Base-by-base conservation (phyloP, 2,329 filamentous ascomycete genomes). In the Teratosphaeriaceae sp. region DNA sequence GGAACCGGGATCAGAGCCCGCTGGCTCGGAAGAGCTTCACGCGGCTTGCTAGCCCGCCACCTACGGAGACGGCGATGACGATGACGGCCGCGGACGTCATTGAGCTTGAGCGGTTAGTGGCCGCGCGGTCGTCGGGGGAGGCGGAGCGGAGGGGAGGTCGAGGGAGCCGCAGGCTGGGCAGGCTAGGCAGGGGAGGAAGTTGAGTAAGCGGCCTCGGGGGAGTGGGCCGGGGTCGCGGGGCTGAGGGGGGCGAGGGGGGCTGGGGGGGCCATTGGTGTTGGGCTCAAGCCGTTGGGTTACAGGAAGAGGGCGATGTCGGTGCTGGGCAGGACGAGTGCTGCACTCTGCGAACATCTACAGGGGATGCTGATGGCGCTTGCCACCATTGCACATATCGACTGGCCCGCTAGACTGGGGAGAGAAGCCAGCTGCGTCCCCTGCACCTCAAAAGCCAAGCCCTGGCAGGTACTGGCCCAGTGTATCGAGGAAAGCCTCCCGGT, bases 1-100 rank as follows among this genome's bases (percentile, higher is more conserved):
- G 24, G n/a, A 16, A 21, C 13, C n/a, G n/a, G n/a, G n/a, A n/a
- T 38, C 63, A 65, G 21, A 71, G 67, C 45, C 70, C 70, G 2
- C 61, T 73, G 16, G 69, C 69, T 3, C 62, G 68, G 34, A 64
- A 65, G 46, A 70, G 67, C 49, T 70, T 68, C 47, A 45, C 38
- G 18, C 47, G 45, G 7, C 24, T 50, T 8, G 34, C 42, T 7
- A 50, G 47, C 21, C 47, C 47, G 19, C 44, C 47, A 26, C 44
- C 42, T 2, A 16, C 18, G 3, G n/a, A n/a, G n/a, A 27, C 26
- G 6, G 9, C 18, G n/a, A 16, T 37, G 19, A 30, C 44, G 3
- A 44, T 46, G 44, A 35, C 21, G n/a, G 44, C 47, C 11, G 41
- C 40, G 9, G 33, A 46, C 8, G 44, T 49, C 18, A 44, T 49